Conservation (phyloP, 2,329 filamentous ascomycete genomes). For the Tolypocladium amazonense region DNA sequence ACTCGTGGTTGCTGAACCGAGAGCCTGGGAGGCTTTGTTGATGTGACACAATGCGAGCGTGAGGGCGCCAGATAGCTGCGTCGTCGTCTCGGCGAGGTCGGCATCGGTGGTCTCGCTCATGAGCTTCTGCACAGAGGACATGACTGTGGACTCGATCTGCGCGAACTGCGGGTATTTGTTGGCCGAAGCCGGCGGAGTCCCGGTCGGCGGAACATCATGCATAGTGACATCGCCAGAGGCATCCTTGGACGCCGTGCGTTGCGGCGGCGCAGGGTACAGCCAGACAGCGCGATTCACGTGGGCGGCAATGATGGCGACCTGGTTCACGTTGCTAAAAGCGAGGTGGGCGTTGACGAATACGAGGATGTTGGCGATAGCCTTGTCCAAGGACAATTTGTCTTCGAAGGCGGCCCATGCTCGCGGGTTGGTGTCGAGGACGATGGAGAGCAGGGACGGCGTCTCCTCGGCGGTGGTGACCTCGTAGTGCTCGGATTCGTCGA, state of each 20-base stretch:
- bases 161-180: slow-evolving; percentile 95
- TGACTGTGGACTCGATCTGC: slow-evolving; percentile 71
- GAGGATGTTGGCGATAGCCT: slow-evolving; percentile 77
- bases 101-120: slow-evolving; percentile 55
- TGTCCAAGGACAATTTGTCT: slow-evolving; percentile 65
- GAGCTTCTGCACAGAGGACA: slow-evolving; percentile 63
- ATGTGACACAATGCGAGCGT: slow-evolving; percentile 85
- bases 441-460: slow-evolving; percentile 72
- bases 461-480: slow-evolving; percentile 43
- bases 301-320: slow-evolving; percentile 82
- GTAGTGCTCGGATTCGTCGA: slow-evolving; percentile 51
- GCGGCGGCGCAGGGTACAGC: slow-evolving; percentile 61
- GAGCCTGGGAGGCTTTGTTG: slow-evolving; percentile 65
- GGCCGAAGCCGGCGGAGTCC: slow-evolving; percentile 34
- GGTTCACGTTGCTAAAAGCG: slow-evolving; percentile 86
- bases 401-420: slow-evolving; percentile 81
- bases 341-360: slow-evolving; percentile 97
- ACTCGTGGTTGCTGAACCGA: slow-evolving; percentile 43
- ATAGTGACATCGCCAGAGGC: slow-evolving; percentile 47
- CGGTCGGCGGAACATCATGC: slow-evolving; percentile 31
- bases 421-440: slow-evolving; percentile 93
- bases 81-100: slow-evolving; percentile 64
- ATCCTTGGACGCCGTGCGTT: slow-evolving; percentile 10
- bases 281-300: slow-evolving; percentile 80
- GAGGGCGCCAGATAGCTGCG: slow-evolving; percentile 82